Conservation (phyloP, 345 rosid genomes). For the Cardamine chenopodiifolia region DNA sequence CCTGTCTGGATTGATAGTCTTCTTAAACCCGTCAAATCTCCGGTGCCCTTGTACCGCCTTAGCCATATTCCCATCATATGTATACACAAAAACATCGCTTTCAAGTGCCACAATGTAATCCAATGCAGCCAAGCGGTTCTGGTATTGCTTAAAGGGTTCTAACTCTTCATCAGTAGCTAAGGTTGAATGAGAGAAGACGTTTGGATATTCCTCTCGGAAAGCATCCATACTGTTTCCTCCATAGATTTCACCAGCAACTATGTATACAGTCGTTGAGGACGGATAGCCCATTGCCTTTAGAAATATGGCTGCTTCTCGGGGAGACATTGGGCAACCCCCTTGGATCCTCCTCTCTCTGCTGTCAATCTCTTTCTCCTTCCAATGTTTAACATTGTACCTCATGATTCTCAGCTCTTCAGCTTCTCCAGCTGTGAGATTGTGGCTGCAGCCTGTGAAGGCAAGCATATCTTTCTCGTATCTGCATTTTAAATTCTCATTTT, state of each 20-base stretch:
- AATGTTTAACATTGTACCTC: conserved; percentile 82
- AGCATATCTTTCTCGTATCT: conserved; percentile 99
- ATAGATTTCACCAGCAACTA: conserved; percentile 89
- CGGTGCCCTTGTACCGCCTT: conserved; percentile 97
- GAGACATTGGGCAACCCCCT: conserved; percentile 98
- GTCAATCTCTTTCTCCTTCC: conserved; percentile 99
- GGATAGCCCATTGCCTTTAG: conserved; percentile 98
- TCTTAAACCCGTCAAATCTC: conserved; percentile 81
- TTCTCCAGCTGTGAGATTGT: conserved; percentile 77
- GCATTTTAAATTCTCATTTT: conserved; percentile 23
- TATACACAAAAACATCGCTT: conserved; percentile 90
- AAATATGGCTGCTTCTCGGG: conserved; percentile 92
- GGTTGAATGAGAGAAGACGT: conserved; percentile 72
- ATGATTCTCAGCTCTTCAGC: conserved; percentile 72
- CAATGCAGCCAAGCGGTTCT: conserved; percentile 91
- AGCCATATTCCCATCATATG: conserved; percentile 99
- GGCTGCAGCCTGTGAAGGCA: conserved; percentile 96
- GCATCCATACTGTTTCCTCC: conserved; percentile 81
- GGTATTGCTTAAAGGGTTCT: conserved; percentile 71
- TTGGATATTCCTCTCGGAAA: conserved; percentile 78
- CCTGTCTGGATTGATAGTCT: conserved; percentile 91
- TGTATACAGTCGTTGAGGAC: conserved; percentile 75
- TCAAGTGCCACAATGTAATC: conserved; percentile 88
- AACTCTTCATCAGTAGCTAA: conserved; percentile 82
- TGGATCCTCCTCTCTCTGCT: conserved; percentile 63